phyloP scores from a whole-genome alignment of 2,329 filamentous ascomycete species.

The Phyllosticta capitalensis region DNA sequence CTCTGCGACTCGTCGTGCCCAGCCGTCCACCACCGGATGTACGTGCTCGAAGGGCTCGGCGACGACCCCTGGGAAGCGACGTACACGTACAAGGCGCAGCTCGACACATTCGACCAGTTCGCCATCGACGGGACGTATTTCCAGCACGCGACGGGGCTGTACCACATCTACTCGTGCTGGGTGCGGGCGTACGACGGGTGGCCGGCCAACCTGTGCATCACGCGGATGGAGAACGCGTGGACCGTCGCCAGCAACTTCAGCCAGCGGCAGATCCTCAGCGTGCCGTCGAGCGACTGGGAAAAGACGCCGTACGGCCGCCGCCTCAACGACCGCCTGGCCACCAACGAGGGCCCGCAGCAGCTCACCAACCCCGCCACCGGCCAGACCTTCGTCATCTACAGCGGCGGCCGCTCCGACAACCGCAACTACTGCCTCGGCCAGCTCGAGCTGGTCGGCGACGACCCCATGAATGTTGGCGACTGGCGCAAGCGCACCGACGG shows the following conservation, averaged over 20 bases:
- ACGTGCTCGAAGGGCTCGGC: slow-evolving; percentile 34
- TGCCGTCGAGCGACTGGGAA: slow-evolving; percentile 41
- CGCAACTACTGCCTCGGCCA: slow-evolving; percentile 45
- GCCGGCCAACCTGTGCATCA: slow-evolving; percentile 45
- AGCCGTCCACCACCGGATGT: slow-evolving; percentile 43
- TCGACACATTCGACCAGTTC: slow-evolving; percentile 44
- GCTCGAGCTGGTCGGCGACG: slow-evolving; percentile 39
- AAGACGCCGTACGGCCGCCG: slow-evolving; percentile 42
- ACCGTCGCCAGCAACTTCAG: slow-evolving; percentile 37
- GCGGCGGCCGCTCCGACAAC: slow-evolving; percentile 42
- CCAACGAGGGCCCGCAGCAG: slow-evolving; percentile 44
- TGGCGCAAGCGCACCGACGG: slow-evolving; percentile 40
- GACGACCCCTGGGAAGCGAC: slow-evolving; percentile 37
- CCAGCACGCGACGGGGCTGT: slow-evolving; percentile 28
- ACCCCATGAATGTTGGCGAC: slow-evolving; percentile 40
- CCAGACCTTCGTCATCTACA: slow-evolving; percentile 42
- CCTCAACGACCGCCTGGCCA: slow-evolving; percentile 37
- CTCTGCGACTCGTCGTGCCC: slow-evolving; percentile 41
- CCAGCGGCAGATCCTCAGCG: slow-evolving; percentile 38
- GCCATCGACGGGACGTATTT: slow-evolving; percentile 47
- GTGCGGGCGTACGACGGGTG: slow-evolving; percentile 37
- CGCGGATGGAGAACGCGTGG: slow-evolving; percentile 40
- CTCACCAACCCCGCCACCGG: slow-evolving; percentile 38
- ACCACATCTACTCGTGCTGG: slow-evolving; percentile 34
- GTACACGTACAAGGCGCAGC: slow-evolving; percentile 37